Percentiles rank a stretch among this genome's conserved stretches.
phyloP scores from a whole-genome alignment of 192 early-diverging fungal genomes.

The Jimgerdemannia flammicorona region DNA sequence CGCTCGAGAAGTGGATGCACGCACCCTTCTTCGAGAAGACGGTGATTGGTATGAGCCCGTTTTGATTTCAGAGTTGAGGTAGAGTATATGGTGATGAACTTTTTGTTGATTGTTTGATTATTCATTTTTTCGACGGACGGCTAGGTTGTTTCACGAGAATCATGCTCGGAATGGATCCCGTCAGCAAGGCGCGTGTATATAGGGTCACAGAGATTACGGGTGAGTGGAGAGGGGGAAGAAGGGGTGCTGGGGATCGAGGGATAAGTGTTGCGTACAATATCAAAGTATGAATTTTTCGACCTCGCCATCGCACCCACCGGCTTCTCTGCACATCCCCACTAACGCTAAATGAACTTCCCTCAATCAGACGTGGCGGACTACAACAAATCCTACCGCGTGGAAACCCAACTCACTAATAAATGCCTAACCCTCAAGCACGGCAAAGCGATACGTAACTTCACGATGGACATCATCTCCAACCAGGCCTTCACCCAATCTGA shows the following conservation, averaged over 20 bases:
- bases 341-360: neutral
- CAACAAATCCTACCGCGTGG: slow-evolving; percentile 57
- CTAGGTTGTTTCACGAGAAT: slow-evolving; percentile 63
- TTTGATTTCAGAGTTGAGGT: neutral
- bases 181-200: slow-evolving; percentile 54
- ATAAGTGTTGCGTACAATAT: too few relatives aligned
- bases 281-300: neutral
- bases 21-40: slow-evolving; percentile 65
- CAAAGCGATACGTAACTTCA: slow-evolving; percentile 58
- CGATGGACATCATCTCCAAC: slow-evolving; percentile 80
- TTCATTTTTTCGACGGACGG: neutral
- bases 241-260: neutral
- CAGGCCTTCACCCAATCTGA: slow-evolving; percentile 58
- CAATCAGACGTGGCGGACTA: slow-evolving; percentile 24
- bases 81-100: neutral
- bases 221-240: neutral
- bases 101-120: neutral
- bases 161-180: slow-evolving; percentile 51
- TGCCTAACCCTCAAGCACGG: slow-evolving; percentile 67
- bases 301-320: too few relatives aligned
- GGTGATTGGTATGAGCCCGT: slow-evolving; percentile 36
- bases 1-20: slow-evolving; percentile 72
- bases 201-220: slow-evolving; percentile 51
- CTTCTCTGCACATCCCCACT: neutral
- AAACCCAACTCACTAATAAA: slow-evolving; percentile 59